Base-by-base conservation (phyloP, 75 land plant species). In the Cupressus sempervirens region DNA sequence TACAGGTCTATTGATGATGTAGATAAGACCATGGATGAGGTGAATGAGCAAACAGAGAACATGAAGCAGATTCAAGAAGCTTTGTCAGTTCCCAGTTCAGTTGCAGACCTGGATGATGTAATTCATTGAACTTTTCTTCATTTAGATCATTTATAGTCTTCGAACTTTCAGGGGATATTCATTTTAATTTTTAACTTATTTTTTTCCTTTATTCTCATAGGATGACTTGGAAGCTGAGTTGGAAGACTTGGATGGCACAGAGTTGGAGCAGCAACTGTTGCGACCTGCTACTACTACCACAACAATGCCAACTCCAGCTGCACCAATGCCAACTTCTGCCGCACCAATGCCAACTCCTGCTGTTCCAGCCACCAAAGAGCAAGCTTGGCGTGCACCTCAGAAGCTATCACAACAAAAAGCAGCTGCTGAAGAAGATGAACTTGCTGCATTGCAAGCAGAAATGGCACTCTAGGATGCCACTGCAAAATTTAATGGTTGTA, bases 11-110 rank as follows among this genome's bases (percentile, higher is more conserved):
- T 86, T 56, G 72, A 86, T 84, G 87, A 86, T 79, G 87, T 86
- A 30, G 87, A 86, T 18, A 86, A 86, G 84, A 86, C 87, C 45
- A 86, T 86, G 87, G 86, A 86, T 83, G 85, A 86, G 34, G 50
- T 86, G 26, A 86, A 86, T 36, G 87, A 86, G 45, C 86, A 86
- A 35, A 86, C 52, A 36, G 72, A 86, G 50, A 84, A 86, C 35
- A 83, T 86, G 70, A 86, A 86, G 26, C 34, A 86, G 67, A 86
- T 86, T 0, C 76, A 86, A 80, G 87, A 86, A 35, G 86, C 87
- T 36, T 80, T 86, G 65, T 36, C 74, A 41, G 74, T 53, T 36
- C 53, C 87, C 9, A 43, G 86, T 62, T 35, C 76, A 36, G 32
- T 54, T 82, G 76, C 36, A 36, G 35, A 29, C 36, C 73, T 85